A percentile compares a stretch with the other conserved stretches of the same genome.
phyloP scores from a whole-genome alignment of 2,329 filamentous ascomycete species.

The Fusarium oxysporum region DNA sequence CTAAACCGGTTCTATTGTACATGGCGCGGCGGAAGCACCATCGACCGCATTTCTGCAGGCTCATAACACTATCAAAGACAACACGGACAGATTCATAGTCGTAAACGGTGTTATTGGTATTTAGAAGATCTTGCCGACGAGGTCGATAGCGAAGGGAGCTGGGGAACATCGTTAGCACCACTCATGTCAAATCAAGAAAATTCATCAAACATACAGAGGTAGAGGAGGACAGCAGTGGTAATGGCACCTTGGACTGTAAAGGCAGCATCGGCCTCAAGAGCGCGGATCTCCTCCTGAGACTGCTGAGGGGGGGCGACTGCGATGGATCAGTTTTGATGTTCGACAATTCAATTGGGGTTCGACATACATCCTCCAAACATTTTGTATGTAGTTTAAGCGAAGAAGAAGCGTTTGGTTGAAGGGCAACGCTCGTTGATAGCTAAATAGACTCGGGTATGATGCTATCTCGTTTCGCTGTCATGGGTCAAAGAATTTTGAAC shows the following conservation, averaged over 20 bases:
- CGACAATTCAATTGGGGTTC: background rate
- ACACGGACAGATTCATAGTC: conserved; percentile 1
- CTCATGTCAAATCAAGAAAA: background rate
- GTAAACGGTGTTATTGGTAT: background rate
- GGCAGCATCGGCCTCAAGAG: conserved; percentile 75
- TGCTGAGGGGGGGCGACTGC: conserved; percentile 76
- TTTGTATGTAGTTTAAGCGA: conserved; percentile 44
- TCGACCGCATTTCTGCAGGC: conserved; percentile 17
- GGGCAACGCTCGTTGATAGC: conserved; percentile 12
- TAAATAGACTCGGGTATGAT: conserved; percentile 38
- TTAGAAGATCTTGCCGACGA: conserved; percentile 59
- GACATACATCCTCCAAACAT: conserved; percentile 74
- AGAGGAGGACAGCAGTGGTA: conserved; percentile 74
- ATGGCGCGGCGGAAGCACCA: conserved; percentile 23
- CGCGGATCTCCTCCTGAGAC: conserved; percentile 76
- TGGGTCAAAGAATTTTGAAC: conserved; percentile 42
- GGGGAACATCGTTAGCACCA: conserved; percentile 13
- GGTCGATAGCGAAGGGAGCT: conserved; percentile 71
- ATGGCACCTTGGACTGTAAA: conserved; percentile 75
- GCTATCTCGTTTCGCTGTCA: conserved; percentile 40
- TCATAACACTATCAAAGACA: conserved; percentile 13
- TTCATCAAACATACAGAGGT: conserved; percentile 72
- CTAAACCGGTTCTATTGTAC: conserved; percentile 42
- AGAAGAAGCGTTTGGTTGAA: conserved; percentile 4
- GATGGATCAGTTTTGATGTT: conserved; percentile 33